Base-by-base conservation (phyloP, 345 rosid genomes). In the Euphorbia peplus region DNA sequence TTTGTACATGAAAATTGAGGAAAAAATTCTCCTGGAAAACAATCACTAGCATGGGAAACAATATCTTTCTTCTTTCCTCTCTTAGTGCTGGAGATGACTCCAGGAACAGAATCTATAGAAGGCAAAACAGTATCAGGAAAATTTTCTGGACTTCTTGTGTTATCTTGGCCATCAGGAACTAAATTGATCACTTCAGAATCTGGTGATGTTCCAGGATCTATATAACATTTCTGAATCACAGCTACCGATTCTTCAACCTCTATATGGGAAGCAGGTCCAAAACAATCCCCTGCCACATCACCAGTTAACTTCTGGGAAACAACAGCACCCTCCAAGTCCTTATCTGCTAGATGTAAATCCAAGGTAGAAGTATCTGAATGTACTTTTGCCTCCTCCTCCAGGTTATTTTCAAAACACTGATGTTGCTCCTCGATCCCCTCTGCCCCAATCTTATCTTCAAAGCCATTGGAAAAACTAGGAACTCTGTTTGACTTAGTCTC, bases 161-260 rank as follows among this genome's bases (percentile, higher is more conserved):
- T 75, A 42, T 60, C 73, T 70, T 80, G 83, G 58, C 79, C 69
- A 66, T 87, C 99, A 70, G 90, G 89, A 78, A 78, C 81, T 67
- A 74, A 32, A 84, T 91, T 88, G 39, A 90, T 88, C 60, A 90
- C 99, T 88, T 91, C 98, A n/a, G 99, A 95, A 84, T 95, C 99
- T 11, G 99, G 99, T 70, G 99, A 95, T 71, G 98, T 91, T 81
- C 87, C 97, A 64, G 92, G 81, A 75, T 83, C 90, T 68, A 83
- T 54, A 70, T 85, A 80, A 39, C 70, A 72, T 63, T 78, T 81
- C 70, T 79, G 86, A 63, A 56, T 68, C n/a, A 75, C 79, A 64
- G 52, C 83, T 67, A 57, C 82, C 47, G 76, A 71, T 64, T 70
- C 70, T 72, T 79, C 82, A 78, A 52, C 83, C 75, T 77, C 73